Evolutionary conservation across 352 stramenopile genomes (phyloP), one percentile per base, ranked within the genome.

Genomic region (Salisapilia sapeloensis): DNA sequence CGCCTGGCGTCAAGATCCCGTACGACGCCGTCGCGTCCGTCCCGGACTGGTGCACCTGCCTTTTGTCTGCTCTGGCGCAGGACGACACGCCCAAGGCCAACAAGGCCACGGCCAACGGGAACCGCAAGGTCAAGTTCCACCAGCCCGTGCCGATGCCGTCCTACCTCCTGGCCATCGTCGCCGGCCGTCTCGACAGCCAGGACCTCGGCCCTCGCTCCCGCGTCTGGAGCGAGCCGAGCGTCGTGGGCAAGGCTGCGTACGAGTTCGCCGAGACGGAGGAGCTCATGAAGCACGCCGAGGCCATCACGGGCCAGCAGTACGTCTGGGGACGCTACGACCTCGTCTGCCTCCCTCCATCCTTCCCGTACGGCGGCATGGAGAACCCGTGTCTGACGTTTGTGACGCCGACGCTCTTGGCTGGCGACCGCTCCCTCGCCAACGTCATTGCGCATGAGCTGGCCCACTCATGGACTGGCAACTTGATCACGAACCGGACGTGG

Each of bases 391-490:
- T 97, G 43, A 97, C 90, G 16, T 97, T 98, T 50, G 90, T 97
- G 20, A 98, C 93, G 9, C 94, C 95, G 2, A 98, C 93, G 16
- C 49, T 97, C 14, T 48, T 97, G 19, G 87, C 93, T 2, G 90
- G 91, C 7, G 93, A 98, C 49, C 62, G 74, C 6, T 96, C 81
- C 22, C 61, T 98, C 1, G 92, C 90, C 0, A 87, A 96, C 44
- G 93, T 98, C 0, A 90, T 99, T 4, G 93, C 93, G 2, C 95
- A 99, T 58, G 95, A 99, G 50, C 96, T 97, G 43, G 57, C 82
- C 12, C 92, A 97, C 52, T 90, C 53, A 29, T 99, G 94, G 94
- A 97, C 85, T 0, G 94, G 94, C 4, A 99, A 99, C 56, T 46
- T 98, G 5, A 81, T 98, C 10, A 99, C 93, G 6, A 98, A 98